Conservation (phyloP, 768 basidiomycete species). For the Leccinum variicolor region DNA sequence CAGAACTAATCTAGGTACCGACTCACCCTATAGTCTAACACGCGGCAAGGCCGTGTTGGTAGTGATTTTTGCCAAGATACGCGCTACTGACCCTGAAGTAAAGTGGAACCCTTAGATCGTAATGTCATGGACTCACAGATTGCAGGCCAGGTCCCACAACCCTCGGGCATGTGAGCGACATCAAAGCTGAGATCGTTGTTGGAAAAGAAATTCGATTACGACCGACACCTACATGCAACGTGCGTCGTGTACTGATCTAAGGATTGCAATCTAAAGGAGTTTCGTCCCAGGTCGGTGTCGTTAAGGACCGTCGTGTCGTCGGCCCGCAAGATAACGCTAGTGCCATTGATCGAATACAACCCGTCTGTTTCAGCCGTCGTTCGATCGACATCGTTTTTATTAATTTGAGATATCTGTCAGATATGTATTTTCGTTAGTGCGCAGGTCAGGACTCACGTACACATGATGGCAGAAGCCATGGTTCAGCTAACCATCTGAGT, state of each 20-base stretch:
- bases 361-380: constrained; percentile 50
- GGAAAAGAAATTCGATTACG: neutral
- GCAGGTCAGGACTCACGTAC: constrained; percentile 3
- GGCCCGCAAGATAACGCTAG: constrained; percentile 31
- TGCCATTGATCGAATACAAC: constrained; percentile 49
- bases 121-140: constrained; percentile 20
- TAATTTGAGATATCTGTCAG: neutral
- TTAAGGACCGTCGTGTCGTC: constrained; percentile 29
- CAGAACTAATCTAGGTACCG: no score
- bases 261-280: constrained; percentile 32
- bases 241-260: constrained; percentile 28
- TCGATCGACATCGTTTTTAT: constrained; percentile 43
- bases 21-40: no score
- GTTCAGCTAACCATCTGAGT: neutral
- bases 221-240: constrained; percentile 26
- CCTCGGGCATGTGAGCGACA: constrained; percentile 32
- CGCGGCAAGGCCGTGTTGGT: no score
- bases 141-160: constrained; percentile 35
- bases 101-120: neutral
- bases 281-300: constrained; percentile 26
- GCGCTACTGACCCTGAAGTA: constrained; percentile 6
- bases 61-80: no score
- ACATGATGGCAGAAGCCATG: neutral
- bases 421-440: neutral
- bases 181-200: constrained; percentile 23